These are phyloP conservation scores for Senna siamea DNA, from an alignment of 306 rosid species.

Conservation along the genomic window DNA sequence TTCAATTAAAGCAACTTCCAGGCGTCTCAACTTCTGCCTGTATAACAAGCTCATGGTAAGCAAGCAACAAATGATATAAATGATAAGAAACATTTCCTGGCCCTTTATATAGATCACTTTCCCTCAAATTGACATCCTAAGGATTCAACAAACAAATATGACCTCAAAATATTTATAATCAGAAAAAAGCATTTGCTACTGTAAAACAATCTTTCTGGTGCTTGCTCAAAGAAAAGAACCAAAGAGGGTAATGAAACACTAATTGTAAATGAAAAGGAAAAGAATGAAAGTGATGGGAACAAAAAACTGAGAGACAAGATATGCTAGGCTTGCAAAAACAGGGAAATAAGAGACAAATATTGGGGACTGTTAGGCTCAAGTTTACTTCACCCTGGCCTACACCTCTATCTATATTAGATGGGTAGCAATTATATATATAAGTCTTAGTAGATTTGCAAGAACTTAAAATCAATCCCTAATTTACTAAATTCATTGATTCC, in stretches of 20 bases:
- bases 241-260: not conserved
- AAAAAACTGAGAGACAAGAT: not conserved
- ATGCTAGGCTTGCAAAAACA: not conserved
- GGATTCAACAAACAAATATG: not conserved
- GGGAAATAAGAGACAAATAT: not conserved
- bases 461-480: not conserved
- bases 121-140: not conserved
- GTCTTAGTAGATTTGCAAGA: not conserved
- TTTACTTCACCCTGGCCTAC: not conserved
- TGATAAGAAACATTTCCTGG: not conserved
- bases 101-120: slow-evolving; percentile 15
- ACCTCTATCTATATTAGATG: not conserved
- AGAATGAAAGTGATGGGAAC: not conserved
- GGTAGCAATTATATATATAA: not conserved
- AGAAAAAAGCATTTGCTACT: not conserved
- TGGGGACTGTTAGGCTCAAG: not conserved
- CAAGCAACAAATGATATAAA: slow-evolving; percentile 28
- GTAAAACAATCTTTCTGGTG: not conserved
- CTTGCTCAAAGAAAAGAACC: not conserved
- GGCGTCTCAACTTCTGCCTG: slow-evolving; percentile 93
- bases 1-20: slow-evolving; percentile 94
- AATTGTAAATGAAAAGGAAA: slow-evolving; percentile 2
- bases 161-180: slow-evolving; percentile 6
- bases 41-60: slow-evolving; percentile 37
- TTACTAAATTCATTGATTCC: not conserved